These are phyloP conservation scores for Russula dissimulans DNA, from an alignment of 768 basidiomycete genomes.

Conservation along the genomic window DNA sequence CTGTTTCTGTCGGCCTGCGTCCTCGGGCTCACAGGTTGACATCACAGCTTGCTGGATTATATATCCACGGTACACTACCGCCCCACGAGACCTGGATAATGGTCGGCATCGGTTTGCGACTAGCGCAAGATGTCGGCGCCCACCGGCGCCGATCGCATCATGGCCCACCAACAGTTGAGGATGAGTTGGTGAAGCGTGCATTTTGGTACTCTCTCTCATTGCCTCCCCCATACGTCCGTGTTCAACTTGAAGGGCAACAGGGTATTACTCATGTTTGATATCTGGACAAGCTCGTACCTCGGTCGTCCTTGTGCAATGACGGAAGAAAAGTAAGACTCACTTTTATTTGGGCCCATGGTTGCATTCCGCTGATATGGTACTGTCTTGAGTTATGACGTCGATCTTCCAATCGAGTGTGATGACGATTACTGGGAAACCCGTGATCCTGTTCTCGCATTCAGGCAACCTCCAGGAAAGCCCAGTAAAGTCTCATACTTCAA, in stretches of 20 bases:
- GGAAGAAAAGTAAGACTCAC: slow-evolving; percentile 49
- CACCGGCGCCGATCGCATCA: slow-evolving; percentile 43
- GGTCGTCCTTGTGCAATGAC: slow-evolving; percentile 64
- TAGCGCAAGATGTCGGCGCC: slow-evolving; percentile 69
- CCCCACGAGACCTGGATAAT: slow-evolving; percentile 49
- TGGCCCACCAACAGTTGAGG: slow-evolving; percentile 39
- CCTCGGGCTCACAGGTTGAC: not conserved
- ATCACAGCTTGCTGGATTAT: slow-evolving; percentile 28
- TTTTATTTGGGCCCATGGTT: not conserved
- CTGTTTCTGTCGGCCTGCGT: not conserved
- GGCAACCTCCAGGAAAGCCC: slow-evolving; percentile 54
- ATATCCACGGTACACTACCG: slow-evolving; percentile 35
- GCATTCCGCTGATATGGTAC: slow-evolving; percentile 18
- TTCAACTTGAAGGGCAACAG: slow-evolving; percentile 23
- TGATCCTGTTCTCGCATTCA: slow-evolving; percentile 32
- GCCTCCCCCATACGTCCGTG: not conserved
- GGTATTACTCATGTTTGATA: slow-evolving; percentile 41
- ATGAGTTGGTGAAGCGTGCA: slow-evolving; percentile 70
- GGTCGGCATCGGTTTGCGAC: slow-evolving; percentile 52
- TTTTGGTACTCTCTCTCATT: slow-evolving; percentile 39
- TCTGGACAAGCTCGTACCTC: slow-evolving; percentile 37
- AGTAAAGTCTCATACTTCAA: slow-evolving; percentile 46
- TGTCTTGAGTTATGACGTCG: slow-evolving; percentile 19
- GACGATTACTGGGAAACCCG: slow-evolving; percentile 18
- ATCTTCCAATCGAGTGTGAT: slow-evolving; percentile 16